Evolutionary conservation across 2,329 filamentous ascomycete genomes (phyloP), one percentile per base, ranked within the genome.

Genomic region (Talaromyces piceae): DNA sequence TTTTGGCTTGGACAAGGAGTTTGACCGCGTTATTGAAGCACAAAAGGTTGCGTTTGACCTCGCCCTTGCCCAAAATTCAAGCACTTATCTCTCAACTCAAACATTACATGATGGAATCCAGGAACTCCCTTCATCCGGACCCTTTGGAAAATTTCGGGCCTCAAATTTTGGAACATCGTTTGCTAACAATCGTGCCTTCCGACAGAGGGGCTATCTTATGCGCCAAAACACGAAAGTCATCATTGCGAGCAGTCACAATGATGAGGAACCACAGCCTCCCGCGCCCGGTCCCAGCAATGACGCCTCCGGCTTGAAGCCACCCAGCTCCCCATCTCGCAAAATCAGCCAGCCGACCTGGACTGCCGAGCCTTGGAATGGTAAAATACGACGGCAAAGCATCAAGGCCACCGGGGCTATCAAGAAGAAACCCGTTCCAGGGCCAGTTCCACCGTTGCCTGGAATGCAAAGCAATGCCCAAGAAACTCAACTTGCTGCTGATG

Each of bases 191-290:
- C 43, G 12, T 49, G 4, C 45, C 18, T 4, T 22, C 61, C 76
- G 77, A 82, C 87, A 96, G 91, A 91, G 94, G 75, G 93, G 93
- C 51, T 98, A 98, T 65, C 78, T 97, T 43, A 98, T 97, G 91
- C 84, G 93, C 63, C 91, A 98, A 63, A 98, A 97, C 71, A 97
- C 91, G 3, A 97, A 97, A 70, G 81, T 98, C 49, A 89, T 98
- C 47, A 83, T 95, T 46, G 93, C 93, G n/a, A 95, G 85, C 66
- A 83, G 78, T 64, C 77, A 79, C 43, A 85, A 86, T 58, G 77
- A 86, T 56, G 85, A 67, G 64, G 83, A 69, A 57, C 58, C 59
- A 26, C 62, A 57, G 46, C 59, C 58, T 27, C 63, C 59, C 27
- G 13, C 37, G 7, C 33, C 45, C 27, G 58, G 57, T 27, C 63